phyloP scores from a whole-genome alignment of 2,329 filamentous ascomycete species.

The Fusarium torreyae region DNA sequence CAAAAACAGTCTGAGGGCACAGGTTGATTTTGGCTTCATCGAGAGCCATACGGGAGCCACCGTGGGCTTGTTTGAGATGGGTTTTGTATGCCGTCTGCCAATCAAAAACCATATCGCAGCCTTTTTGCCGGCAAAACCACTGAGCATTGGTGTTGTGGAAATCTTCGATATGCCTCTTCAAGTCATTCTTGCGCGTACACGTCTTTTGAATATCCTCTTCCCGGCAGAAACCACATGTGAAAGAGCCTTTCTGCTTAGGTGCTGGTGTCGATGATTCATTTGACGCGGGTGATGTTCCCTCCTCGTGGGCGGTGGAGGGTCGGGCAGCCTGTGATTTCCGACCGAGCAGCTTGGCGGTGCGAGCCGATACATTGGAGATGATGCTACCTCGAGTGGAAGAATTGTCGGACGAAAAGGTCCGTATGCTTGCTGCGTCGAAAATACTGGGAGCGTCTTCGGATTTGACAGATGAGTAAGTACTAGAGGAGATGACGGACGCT shows the following conservation, averaged over 20 bases:
- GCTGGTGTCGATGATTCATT: conserved; percentile 45
- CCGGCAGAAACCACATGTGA: conserved; percentile 60
- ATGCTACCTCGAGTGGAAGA: conserved; percentile 59
- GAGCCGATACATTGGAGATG: conserved; percentile 58
- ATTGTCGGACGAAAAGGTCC: conserved; percentile 59
- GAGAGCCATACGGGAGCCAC: conserved; percentile 59
- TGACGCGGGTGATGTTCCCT: conserved; percentile 45
- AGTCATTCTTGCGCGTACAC: conserved; percentile 63
- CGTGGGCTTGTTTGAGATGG: conserved; percentile 62
- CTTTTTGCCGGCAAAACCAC: conserved; percentile 62
- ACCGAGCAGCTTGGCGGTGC: conserved; percentile 55
- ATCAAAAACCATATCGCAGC: conserved; percentile 63
- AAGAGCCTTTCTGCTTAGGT: conserved; percentile 57
- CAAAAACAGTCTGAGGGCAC: conserved; percentile 64
- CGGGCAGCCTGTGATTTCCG: conserved; percentile 49
- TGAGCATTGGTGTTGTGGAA: conserved; percentile 64
- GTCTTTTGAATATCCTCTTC: conserved; percentile 60
- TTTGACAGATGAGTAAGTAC: conserved; percentile 54
- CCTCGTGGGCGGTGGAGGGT: conserved; percentile 45
- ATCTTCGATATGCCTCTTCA: conserved; percentile 65
- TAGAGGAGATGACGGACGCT: conserved; percentile 55
- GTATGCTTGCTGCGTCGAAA: conserved; percentile 56
- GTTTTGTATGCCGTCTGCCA: conserved; percentile 65
- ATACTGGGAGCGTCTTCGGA: conserved; percentile 56
- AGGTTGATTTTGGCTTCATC: conserved; percentile 61